Evolutionary conservation across 2,329 filamentous ascomycete genomes (phyloP).

Genomic region (Sporothrix pallida): DNA sequence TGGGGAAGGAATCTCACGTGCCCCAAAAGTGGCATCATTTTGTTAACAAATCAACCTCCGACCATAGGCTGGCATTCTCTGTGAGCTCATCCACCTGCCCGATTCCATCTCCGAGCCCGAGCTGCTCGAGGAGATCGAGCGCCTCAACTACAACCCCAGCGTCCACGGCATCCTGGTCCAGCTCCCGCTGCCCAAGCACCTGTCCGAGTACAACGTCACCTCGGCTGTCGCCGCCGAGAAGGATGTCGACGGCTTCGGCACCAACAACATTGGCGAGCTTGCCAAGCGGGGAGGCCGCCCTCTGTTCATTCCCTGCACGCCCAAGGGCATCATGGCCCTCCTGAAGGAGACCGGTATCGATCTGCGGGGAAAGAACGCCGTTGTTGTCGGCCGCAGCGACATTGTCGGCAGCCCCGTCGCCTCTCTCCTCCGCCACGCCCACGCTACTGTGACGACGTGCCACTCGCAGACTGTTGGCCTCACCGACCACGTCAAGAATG

Average conservation of each 20-base stretch:
- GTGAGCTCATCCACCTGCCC: conserved; percentile 82
- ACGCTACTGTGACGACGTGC: conserved; percentile 95
- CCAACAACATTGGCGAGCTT: conserved; percentile 92
- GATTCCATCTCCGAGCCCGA: conserved; percentile 83
- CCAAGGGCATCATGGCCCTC: conserved; percentile 95
- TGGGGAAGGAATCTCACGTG: neutral
- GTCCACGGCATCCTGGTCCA: conserved; percentile 96
- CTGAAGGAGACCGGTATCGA: conserved; percentile 83
- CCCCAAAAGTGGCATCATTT: neutral
- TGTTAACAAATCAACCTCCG: conserved; percentile 6
- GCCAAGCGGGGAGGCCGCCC: conserved; percentile 92
- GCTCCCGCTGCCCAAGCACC: conserved; percentile 83
- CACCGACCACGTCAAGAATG: conserved; percentile 74
- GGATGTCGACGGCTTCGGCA: conserved; percentile 97
- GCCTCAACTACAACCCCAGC: conserved; percentile 82
- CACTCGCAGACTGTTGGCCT: conserved; percentile 85
- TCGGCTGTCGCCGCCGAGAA: conserved; percentile 91
- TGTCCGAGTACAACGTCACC: conserved; percentile 89
- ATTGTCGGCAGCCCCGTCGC: conserved; percentile 98
- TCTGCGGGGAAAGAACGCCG: conserved; percentile 86
- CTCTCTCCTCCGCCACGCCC: conserved; percentile 91
- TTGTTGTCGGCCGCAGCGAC: conserved; percentile 92
- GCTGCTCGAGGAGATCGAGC: conserved; percentile 79
- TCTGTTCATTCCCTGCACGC: conserved; percentile 91
- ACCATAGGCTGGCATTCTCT: conserved; percentile 80